Base-by-base conservation (phyloP, 2,329 filamentous ascomycete genomes). In the Microdochium trichocladiopsis region DNA sequence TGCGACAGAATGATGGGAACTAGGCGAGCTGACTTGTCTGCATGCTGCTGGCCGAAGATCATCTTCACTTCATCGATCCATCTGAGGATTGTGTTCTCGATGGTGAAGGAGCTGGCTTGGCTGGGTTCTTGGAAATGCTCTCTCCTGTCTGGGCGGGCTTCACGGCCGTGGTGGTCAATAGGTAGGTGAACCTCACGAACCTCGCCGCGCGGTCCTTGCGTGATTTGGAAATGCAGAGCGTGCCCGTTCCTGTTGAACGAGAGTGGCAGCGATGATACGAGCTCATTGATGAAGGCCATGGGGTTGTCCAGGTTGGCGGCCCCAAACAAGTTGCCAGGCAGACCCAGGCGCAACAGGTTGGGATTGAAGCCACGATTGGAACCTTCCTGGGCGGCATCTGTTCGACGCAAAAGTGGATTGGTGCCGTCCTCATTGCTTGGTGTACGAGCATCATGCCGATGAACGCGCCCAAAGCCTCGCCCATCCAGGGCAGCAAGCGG, bases 51-150 rank as follows among this genome's bases (percentile, higher is more conserved):
- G 24, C 88, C 88, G 67, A 94, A 97, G 1, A 97, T 78, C 67
- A 99, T 84, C 57, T 87, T 85, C 9, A 91, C 86, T 67, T 97
- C 95, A 63, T 96, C 90, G 63, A 88, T 83, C 86, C 95, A 99
- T 55, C 94, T 86, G 51, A 80, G 78, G 52, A 79, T 75, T 1
- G 94, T 97, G 9, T 82, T 77, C 36, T 83, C 81, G 9, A 90
- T 77, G 21, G 78, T 73, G 66, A 97, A 97, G 2, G 83, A 75
- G 24, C 92, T 85, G 12, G 90, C 87, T 59, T 88, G 86, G n/a
- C 82, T 76, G 12, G 87, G 87, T 53, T 89, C 86, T 61, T 78
- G 70, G 57, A 72, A 67, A 36, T 69, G 60, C 22, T 80, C 77
- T 12, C 77, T 72, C 37, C 69, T 67, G 21, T 82, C 78, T 21